Base-by-base conservation (phyloP, 202 grass and related monocot species). In the Zoysia matrella region DNA sequence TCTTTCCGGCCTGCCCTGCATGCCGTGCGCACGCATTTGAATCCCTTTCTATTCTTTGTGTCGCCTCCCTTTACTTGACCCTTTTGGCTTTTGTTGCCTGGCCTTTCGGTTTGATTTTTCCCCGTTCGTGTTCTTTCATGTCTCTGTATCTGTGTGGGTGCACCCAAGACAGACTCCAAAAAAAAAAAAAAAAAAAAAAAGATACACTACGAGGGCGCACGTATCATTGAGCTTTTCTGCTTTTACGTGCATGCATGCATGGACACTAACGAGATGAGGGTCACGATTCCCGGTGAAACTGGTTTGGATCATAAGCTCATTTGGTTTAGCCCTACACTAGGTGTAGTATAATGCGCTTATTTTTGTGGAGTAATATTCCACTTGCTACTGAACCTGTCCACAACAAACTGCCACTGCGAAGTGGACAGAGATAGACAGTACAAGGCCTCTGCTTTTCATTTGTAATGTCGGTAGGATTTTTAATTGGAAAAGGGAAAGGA, bases 201-300 rank as follows among this genome's bases (percentile, higher is more conserved):
- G 68, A 8, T 60, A 42, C 60, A 13, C 7, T 36, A 11, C n/a
- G 72, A 81, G 68, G 78, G 79, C 74, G 47, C 83, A 90, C 79
- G 83, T 86, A 86, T 86, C 80, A 86, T 86, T 90, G 79, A 65
- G 63, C 83, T 66, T 90, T 90, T 65, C 55, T 52, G 64, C 80
- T 90, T 90, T 86, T 90, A 82, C 48, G 22, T 86, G 79, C 69
- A 70, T 86, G 79, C 69, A 79, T 86, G 74, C 79, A 82, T 11
- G 54, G n/a, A n/a, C n/a, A n/a, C n/a, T n/a, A n/a, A n/a, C n/a
- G n/a, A n/a, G n/a, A 51, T 45, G 65, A 42, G 58, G 60, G n/a
- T 44, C 87, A 77, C 78, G 87, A 55, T 67, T 73, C 78, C 68
- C 83, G 22, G 68, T 62, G 61, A 63, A 53, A 52, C 39, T 60